These are phyloP conservation scores for Tothia fuscella DNA, from an alignment of 2,329 filamentous ascomycete genomes.

Conservation along the genomic window DNA sequence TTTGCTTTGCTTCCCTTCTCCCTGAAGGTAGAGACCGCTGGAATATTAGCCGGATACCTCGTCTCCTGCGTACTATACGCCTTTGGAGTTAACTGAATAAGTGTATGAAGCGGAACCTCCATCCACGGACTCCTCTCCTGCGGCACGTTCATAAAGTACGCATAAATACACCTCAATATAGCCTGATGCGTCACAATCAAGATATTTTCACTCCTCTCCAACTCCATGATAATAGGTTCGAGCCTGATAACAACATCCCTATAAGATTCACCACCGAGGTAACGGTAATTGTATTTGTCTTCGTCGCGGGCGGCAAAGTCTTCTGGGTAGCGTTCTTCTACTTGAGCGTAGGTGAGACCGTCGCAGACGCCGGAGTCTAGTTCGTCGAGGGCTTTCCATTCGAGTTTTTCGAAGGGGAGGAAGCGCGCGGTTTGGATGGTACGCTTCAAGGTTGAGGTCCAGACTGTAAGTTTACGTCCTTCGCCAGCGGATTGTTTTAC, in stretches of 20 bases:
- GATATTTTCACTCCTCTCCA: conserved; percentile 92
- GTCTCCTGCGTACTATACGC: conserved; percentile 91
- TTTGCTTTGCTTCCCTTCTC: conserved; percentile 77
- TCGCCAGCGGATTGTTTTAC: conserved; percentile 80
- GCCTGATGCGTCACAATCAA: conserved; percentile 97
- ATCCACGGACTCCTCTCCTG: conserved; percentile 95
- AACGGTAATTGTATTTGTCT: conserved; percentile 99
- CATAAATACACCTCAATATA: conserved; percentile 91
- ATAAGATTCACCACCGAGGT: conserved; percentile 90
- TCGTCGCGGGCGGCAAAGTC: conserved; percentile 93
- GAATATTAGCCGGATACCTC: conserved; percentile 79
- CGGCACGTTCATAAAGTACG: conserved; percentile 96
- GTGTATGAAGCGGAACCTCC: conserved; percentile 89
- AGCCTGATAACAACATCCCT: conserved; percentile 95
- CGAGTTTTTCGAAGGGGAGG: conserved; percentile 85
- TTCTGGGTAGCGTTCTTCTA: conserved; percentile 80
- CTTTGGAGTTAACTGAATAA: conserved; percentile 91
- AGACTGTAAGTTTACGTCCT: conserved; percentile 53
- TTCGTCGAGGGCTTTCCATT: conserved; percentile 98
- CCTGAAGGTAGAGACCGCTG: conserved; percentile 91
- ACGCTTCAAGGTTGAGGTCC: conserved; percentile 65
- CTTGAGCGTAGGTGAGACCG: conserved; percentile 89
- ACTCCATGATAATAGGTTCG: conserved; percentile 98
- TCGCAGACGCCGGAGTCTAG: conserved; percentile 95
- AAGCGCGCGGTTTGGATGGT: conserved; percentile 87